These are phyloP conservation scores for Kwoniella sp. DNA, from an alignment of 768 basidiomycete species.

Conservation along the genomic window DNA sequence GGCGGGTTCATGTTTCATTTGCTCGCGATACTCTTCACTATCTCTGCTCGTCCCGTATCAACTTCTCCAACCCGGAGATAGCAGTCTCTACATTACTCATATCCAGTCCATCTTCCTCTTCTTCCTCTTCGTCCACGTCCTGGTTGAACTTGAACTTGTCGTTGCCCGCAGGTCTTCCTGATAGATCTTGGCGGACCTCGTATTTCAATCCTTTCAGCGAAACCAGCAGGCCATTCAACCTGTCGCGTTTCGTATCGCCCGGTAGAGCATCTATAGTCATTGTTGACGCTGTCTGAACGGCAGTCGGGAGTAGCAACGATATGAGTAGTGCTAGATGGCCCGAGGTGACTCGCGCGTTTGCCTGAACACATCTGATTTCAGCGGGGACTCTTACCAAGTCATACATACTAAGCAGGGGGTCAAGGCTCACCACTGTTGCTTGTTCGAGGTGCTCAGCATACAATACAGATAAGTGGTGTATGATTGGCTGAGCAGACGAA, in stretches of 20 bases:
- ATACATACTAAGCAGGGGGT: no score
- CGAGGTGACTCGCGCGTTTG: conserved; percentile 6
- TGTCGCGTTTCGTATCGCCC: background rate
- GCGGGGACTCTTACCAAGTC: no score
- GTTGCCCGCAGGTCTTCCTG: background rate
- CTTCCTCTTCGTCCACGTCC: background rate
- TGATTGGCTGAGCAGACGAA: background rate
- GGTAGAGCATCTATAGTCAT: conserved; percentile 7
- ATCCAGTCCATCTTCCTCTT: background rate
- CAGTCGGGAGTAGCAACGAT: background rate
- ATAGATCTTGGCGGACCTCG: conserved; percentile 10
- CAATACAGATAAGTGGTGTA: conserved; percentile 10
- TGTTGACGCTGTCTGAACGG: background rate
- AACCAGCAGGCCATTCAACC: conserved; percentile 16
- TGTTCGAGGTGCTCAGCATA: background rate
- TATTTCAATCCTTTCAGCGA: conserved; percentile 27
- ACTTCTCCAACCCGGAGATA: background rate
- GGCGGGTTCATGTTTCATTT: no score
- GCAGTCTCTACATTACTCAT: background rate
- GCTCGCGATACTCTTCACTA: no score
- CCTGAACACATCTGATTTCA: background rate
- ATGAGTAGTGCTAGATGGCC: conserved; percentile 29
- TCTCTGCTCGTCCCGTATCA: background rate
- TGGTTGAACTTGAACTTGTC: no score
- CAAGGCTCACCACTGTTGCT: conserved; percentile 16